phyloP scores from a whole-genome alignment of 352 stramenopile species.

The Pythium plurisporium region DNA sequence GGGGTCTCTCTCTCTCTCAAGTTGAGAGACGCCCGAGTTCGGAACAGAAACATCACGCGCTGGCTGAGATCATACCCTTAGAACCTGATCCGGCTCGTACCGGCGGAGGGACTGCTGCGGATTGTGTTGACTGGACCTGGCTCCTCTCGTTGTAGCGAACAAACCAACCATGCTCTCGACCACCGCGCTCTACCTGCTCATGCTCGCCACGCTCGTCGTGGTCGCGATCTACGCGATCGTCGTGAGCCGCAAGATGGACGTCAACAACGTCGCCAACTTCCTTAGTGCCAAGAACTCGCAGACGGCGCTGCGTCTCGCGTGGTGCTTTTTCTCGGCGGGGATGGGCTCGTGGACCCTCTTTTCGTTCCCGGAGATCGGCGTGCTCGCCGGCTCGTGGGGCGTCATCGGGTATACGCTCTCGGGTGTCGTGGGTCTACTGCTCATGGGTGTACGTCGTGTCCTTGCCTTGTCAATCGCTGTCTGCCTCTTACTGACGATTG shows the following conservation, averaged over 20 bases:
- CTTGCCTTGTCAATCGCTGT: neutral
- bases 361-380: slow-evolving; percentile 71
- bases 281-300: slow-evolving; percentile 73
- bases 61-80: slow-evolving; percentile 67
- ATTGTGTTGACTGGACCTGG: slow-evolving; percentile 19
- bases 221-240: slow-evolving; percentile 64
- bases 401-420: slow-evolving; percentile 77
- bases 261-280: slow-evolving; percentile 58
- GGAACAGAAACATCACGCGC: slow-evolving; percentile 45
- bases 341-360: slow-evolving; percentile 78
- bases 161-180: slow-evolving; percentile 6
- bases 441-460: slow-evolving; percentile 41
- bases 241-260: slow-evolving; percentile 46
- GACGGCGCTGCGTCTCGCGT: slow-evolving; percentile 47
- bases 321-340: slow-evolving; percentile 73
- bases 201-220: slow-evolving; percentile 55
- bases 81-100: slow-evolving; percentile 65
- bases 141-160: no score
- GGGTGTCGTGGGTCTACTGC: slow-evolving; percentile 45
- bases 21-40: no score
- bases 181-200: slow-evolving; percentile 38
- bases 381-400: slow-evolving; percentile 63
- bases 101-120: slow-evolving; percentile 59
- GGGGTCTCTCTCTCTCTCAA: slow-evolving; percentile 28
- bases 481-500: no score